phyloP scores from a whole-genome alignment of 495 filamentous ascomycete species.

The Margaritispora aquatica region DNA sequence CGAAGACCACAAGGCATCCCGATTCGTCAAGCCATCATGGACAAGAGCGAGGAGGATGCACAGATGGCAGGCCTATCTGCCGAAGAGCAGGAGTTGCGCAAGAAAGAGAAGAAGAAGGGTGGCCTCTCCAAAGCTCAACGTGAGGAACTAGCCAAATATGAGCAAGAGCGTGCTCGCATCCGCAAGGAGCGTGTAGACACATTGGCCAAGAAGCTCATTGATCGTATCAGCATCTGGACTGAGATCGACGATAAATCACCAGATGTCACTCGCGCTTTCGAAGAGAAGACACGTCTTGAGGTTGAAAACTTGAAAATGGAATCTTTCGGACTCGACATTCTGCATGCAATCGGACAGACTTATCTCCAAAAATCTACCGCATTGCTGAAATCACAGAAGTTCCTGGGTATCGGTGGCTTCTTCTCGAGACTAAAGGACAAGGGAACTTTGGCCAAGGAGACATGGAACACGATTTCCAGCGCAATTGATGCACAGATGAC shows the following conservation, averaged over 20 bases:
- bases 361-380: conserved; percentile 83
- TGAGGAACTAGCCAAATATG: conserved; percentile 82
- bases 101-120: conserved; percentile 80
- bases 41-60: conserved; percentile 81
- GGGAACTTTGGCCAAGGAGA: conserved; percentile 92
- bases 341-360: conserved; percentile 88
- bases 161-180: conserved; percentile 73
- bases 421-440: conserved; percentile 93
- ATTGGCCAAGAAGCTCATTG: conserved; percentile 75
- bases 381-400: conserved; percentile 91
- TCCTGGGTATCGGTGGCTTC: conserved; percentile 92
- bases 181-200: conserved; percentile 89
- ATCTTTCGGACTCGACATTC: conserved; percentile 92
- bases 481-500: conserved; percentile 98
- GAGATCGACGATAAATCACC: conserved; percentile 81
- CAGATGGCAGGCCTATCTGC: conserved; percentile 62
- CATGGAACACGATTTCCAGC: conserved; percentile 93
- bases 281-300: conserved; percentile 89
- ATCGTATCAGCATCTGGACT: conserved; percentile 92
- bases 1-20: conserved; percentile 52
- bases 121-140: conserved; percentile 83
- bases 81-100: conserved; percentile 70
- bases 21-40: conserved; percentile 79
- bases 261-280: conserved; percentile 83
- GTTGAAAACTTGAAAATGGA: conserved; percentile 99